Evolutionary conservation across 106 monocot species (phyloP).

Genomic region (Xerophyta viscosa): DNA sequence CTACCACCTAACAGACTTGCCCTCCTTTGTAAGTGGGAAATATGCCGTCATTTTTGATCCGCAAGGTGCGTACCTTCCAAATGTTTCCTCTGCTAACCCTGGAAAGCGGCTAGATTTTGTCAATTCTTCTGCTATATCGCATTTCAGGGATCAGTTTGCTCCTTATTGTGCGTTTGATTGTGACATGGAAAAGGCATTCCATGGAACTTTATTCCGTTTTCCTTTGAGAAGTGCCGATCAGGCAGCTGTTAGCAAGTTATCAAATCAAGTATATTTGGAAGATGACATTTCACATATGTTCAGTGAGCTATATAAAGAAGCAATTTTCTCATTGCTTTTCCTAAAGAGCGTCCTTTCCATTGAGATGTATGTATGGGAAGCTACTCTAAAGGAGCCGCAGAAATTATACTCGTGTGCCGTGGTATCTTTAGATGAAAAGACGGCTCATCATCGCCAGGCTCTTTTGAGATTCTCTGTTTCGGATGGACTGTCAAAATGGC

Average conservation of each 20-base stretch:
- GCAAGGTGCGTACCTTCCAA: conserved; percentile 88
- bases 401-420: conserved; percentile 75
- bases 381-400: conserved; percentile 38
- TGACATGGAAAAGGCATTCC: conserved; percentile 76
- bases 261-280: conserved; percentile 72
- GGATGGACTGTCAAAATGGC: conserved; percentile 18
- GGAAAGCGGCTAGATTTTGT: conserved; percentile 94
- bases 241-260: conserved; percentile 72
- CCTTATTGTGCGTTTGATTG: conserved; percentile 95
- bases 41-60: conserved; percentile 95
- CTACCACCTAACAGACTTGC: conserved; percentile 96
- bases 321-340: conserved; percentile 72
- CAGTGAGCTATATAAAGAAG: conserved; percentile 71
- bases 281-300: conserved; percentile 76
- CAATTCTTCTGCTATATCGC: conserved; percentile 58
- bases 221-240: conserved; percentile 82
- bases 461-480: conserved; percentile 45
- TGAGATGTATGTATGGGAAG: conserved; percentile 86
- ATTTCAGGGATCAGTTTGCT: conserved; percentile 75
- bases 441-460: conserved; percentile 58
- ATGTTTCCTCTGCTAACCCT: conserved; percentile 91
- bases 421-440: conserved; percentile 43
- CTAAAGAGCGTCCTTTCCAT: conserved; percentile 69
- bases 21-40: conserved; percentile 92
- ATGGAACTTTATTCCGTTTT: conserved; percentile 94